These are phyloP conservation scores for Rhodotorula kratochvilovae DNA, from an alignment of 768 basidiomycete species.

Conservation along the genomic window DNA sequence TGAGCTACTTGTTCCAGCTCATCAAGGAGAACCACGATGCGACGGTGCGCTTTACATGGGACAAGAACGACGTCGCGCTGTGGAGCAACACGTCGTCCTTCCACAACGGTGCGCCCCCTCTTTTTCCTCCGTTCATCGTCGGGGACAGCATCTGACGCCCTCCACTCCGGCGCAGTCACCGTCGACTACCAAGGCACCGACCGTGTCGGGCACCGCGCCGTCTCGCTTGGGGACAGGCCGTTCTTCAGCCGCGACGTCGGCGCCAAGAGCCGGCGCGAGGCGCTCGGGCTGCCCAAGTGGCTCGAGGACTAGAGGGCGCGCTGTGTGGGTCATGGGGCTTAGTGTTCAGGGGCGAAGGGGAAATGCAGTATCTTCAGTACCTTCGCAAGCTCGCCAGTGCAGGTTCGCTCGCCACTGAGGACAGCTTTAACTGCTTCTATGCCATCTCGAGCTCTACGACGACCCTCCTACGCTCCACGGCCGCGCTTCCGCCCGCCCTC, in stretches of 20 bases:
- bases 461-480: too few species aligned
- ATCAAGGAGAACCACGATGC: slow-evolving; percentile 45
- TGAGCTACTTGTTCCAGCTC: slow-evolving; percentile 47
- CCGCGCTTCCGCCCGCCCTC: too few species aligned
- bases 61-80: slow-evolving; percentile 45
- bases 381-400: too few species aligned
- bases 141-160: too few species aligned
- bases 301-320: neutral
- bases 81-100: slow-evolving; percentile 48
- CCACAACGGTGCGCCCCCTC: slow-evolving; percentile 38
- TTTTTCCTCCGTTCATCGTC: too few species aligned
- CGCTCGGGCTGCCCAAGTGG: neutral
- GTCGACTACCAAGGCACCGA: slow-evolving; percentile 49
- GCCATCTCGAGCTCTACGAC: neutral
- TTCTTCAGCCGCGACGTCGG: slow-evolving; percentile 46
- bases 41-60: slow-evolving; percentile 49
- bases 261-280: neutral
- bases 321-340: neutral
- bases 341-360: neutral
- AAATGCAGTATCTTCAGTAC: too few species aligned
- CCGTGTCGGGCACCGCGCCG: slow-evolving; percentile 55
- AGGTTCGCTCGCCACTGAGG: too few species aligned
- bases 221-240: slow-evolving; percentile 56
- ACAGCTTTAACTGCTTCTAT: too few species aligned
- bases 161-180: slow-evolving; percentile 25